phyloP scores from a whole-genome alignment of 1,284 basidiomycete genomes.

The Ganoderma sp. region DNA sequence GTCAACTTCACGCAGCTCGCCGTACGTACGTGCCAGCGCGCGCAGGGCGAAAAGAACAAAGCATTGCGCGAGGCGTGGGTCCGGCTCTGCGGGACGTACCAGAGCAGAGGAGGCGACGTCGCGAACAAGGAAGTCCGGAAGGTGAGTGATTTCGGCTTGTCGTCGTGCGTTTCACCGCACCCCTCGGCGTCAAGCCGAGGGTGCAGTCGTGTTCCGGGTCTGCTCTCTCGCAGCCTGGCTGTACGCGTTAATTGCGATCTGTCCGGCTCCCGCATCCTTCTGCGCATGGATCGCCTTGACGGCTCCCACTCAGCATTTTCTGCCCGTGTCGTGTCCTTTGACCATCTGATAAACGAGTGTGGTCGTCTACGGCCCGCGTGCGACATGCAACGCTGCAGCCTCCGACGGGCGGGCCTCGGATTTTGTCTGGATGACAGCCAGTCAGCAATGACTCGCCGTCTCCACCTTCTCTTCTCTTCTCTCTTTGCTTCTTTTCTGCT shows the following conservation, averaged over 20 bases:
- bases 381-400: background rate
- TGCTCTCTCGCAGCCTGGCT: conserved; percentile 10
- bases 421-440: conserved; percentile 12
- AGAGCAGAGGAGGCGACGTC: conserved; percentile 66
- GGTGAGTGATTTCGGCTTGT: conserved; percentile 51
- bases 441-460: background rate
- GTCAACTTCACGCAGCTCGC: conserved; percentile 91
- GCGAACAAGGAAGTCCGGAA: conserved; percentile 74
- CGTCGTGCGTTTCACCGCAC: conserved; percentile 10
- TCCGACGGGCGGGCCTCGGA: conserved; percentile 4
- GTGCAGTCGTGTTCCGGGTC: background rate
- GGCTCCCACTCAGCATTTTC: conserved; percentile 10
- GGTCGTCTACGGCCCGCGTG: background rate
- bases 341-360: conserved; percentile 24
- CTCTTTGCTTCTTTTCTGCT: background rate
- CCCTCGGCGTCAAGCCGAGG: conserved; percentile 19
- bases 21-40: conserved; percentile 82
- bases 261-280: conserved; percentile 19
- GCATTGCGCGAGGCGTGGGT: conserved; percentile 82
- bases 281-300: conserved; percentile 25
- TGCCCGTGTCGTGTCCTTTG: conserved; percentile 8
- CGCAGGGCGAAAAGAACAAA: conserved; percentile 76
- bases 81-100: conserved; percentile 81
- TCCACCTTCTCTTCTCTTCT: background rate
- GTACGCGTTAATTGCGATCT: conserved; percentile 20